Percentiles rank a stretch among this genome's conserved stretches.
Evolutionary conservation across 2,329 filamentous ascomycete species (phyloP).

Genomic region (Colletotrichum cereale): DNA sequence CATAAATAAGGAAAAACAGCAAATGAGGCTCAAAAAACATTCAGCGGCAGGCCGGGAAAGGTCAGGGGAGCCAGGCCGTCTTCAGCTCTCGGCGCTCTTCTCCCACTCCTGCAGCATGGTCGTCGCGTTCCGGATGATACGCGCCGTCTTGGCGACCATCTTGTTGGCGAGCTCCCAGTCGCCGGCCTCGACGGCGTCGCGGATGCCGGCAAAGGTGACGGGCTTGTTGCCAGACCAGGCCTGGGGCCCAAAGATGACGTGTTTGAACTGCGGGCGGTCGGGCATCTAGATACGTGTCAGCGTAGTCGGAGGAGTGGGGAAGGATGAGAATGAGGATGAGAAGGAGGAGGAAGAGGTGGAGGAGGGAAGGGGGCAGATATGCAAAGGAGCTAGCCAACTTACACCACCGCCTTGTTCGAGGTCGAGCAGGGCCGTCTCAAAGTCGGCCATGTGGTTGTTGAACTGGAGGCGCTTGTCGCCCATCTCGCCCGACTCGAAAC

Average conservation of each 20-base stretch:
- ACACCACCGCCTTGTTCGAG: conserved; percentile 78
- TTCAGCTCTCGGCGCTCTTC: conserved; percentile 23
- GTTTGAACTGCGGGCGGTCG: conserved; percentile 92
- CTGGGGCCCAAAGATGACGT: conserved; percentile 88
- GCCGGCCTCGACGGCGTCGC: conserved; percentile 79
- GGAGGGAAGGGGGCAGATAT: too few species aligned
- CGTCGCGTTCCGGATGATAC: conserved; percentile 73
- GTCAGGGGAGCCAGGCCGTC: not conserved
- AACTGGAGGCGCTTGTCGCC: conserved; percentile 78
- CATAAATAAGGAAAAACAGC: too few species aligned
- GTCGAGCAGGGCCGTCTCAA: conserved; percentile 88
- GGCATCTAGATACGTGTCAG: conserved; percentile 69
- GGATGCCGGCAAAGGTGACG: conserved; percentile 74
- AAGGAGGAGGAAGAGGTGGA: too few species aligned
- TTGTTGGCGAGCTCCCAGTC: conserved; percentile 78
- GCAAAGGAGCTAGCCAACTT: too few species aligned
- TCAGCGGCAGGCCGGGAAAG: too few species aligned
- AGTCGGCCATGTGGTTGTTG: conserved; percentile 82
- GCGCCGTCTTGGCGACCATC: conserved; percentile 79
- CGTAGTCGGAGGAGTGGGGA: too few species aligned
- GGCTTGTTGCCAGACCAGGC: conserved; percentile 76
- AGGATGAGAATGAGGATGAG: too few species aligned
- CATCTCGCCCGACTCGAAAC: conserved; percentile 80
- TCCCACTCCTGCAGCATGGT: conserved; percentile 45
- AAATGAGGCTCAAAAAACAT: not conserved